Base-by-base conservation (phyloP, 495 filamentous ascomycete species). In the Delitschia confertaspora region DNA sequence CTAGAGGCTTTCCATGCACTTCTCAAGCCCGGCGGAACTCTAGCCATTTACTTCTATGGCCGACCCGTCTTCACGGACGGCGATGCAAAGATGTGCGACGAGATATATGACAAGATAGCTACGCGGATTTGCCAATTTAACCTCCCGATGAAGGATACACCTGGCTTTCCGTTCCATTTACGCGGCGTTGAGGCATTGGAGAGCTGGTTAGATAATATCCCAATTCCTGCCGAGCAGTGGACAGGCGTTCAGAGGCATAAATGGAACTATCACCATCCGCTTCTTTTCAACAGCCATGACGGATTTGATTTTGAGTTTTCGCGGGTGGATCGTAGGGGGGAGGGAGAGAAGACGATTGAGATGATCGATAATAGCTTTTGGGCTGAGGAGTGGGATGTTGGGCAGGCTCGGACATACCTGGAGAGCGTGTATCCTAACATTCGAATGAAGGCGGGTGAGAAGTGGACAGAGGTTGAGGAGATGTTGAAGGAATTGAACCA, bases 11-110 rank as follows among this genome's bases (percentile, higher is more conserved):
- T 50, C 23, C 23, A 36, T 22, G 18, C 8, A 13, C 26, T 50
- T 6, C 47, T 50, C 9, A 9, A 25, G 3, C 47, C 40, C 4
- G 31, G 40, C 18, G 47, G 47, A 5, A 50, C 47, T 10, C 21
- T 50, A 9, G 47, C 39, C 8, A 50, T 42, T 18, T 50, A 19
- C 5, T 50, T 44, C 26, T 50, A 50, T 26, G 47, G 40, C 6
- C 29, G 21, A 3, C 39, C 47, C 5, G 24, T 44, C 32, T 50
- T 44, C 39, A 33, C 26, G 10, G 44, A 47, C n/a, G 22, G 13
- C 3, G 16, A 44, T 36, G 30, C 32, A 20, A 19, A 9, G 4
- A 19, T 30, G n/a, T 26, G 8, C 6, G 31, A 37, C 11, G 42
- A 6, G 3, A 29, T 38, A 11, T 39, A 38, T 23, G 29, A 37